Evolutionary conservation across 352 stramenopile species (phyloP), one percentile per base, ranked within the genome.

Genomic region (Phytopythium mirpurense): DNA sequence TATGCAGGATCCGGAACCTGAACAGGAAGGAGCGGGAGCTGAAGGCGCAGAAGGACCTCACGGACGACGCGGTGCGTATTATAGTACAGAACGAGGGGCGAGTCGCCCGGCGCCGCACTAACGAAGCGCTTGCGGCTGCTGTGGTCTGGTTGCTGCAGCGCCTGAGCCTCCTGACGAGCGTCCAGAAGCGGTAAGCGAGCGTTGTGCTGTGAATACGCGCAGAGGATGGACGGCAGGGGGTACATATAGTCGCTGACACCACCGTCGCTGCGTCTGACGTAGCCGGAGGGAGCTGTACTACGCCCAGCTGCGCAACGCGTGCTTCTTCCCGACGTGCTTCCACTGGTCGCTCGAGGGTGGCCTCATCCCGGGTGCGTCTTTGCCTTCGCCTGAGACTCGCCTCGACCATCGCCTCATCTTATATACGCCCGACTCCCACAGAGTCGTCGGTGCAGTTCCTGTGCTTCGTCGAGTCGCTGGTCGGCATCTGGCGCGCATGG

Each of bases 401-500:
- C n/a, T n/a, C n/a, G n/a, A n/a, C n/a, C n/a, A n/a, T n/a, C n/a
- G n/a, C n/a, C n/a, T n/a, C n/a, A n/a, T n/a, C n/a, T n/a, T n/a
- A n/a, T n/a, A n/a, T n/a, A 35, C 23, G 15, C 15, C 23, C 27
- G 19, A 15, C 18, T 5, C 27, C 11, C n/a, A 36, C 35, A 90
- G 81, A 90, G 51, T 74, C 72, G 34, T 29, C 88, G 24, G 80
- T 91, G 37, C 78, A 83, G 49, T 74, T 89, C 57, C 68, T 88
- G 18, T 89, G 78, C 54, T 86, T 88, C 35, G 60, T 72, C 3
- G 83, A 93, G 60, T 68, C 80, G 21, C 60, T 67, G 14, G 38
- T 87, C 36, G 83, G 81, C 40, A 67, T 90, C 12, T 93, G 81
- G 81, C 83, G 82, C 44, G 66, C 79, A 37, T 93, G 83, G 83